Evolutionary conservation across 2,329 filamentous ascomycete genomes (phyloP).

Genomic region (Pseudogymnoascus sp.): DNA sequence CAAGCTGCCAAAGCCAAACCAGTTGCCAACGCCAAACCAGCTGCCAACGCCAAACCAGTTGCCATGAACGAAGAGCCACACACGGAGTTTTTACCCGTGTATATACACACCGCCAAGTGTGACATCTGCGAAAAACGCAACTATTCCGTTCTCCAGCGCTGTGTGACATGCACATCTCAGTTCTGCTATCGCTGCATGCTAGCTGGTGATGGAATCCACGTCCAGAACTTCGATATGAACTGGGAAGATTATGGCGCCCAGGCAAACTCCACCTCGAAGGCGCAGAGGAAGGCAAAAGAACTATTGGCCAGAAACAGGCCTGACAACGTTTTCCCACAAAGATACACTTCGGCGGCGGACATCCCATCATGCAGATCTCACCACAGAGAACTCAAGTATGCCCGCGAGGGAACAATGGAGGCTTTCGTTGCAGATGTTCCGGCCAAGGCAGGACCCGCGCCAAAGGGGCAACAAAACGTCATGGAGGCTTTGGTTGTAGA

Average conservation of each 20-base stretch:
- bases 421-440: not conserved
- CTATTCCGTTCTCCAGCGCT: constrained; percentile 1
- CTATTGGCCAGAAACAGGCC: not conserved
- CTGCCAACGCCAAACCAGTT: not conserved
- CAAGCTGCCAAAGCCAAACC: not conserved
- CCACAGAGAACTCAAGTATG: not conserved
- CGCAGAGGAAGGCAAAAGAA: not conserved
- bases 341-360: not conserved
- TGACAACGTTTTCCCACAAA: not conserved
- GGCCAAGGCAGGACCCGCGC: not conserved
- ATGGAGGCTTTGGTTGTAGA: not conserved
- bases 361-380: not conserved
- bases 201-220: not conserved
- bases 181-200: not conserved
- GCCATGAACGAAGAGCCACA: not conserved
- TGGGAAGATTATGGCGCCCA: constrained; percentile 1
- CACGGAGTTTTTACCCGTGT: not conserved
- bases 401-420: not conserved
- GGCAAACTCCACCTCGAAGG: not conserved
- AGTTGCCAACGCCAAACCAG: not conserved
- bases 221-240: not conserved
- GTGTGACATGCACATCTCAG: not conserved
- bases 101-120: constrained; percentile 10
- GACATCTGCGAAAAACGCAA: constrained; percentile 5
- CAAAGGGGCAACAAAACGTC: too few species aligned